Conservation (phyloP, 2,329 filamentous ascomycete species). For the Aspergillus eucalypticola region DNA sequence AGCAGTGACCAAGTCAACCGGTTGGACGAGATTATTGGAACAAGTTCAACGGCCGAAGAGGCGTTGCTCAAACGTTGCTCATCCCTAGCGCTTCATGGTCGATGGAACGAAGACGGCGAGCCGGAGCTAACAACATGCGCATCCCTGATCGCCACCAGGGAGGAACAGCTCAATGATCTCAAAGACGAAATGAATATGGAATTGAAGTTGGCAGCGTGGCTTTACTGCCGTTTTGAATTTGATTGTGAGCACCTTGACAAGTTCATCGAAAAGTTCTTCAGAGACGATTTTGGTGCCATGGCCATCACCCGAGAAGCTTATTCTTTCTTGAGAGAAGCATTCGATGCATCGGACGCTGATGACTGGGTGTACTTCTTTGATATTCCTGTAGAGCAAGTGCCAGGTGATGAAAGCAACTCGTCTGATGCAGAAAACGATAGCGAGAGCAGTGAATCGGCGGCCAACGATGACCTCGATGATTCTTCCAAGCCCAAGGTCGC, state of each 20-base stretch:
- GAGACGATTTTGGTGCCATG: constrained; percentile 33
- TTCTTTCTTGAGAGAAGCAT: constrained; percentile 23
- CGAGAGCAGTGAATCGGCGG: not conserved
- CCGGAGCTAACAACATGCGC: constrained; percentile 34
- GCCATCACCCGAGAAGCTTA: constrained; percentile 25
- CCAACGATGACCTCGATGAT: not conserved
- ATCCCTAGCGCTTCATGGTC: constrained; percentile 34
- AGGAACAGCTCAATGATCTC: constrained; percentile 26
- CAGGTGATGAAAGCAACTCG: not conserved
- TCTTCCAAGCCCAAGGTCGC: not conserved
- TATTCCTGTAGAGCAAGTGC: not conserved
- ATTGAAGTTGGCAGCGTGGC: constrained; percentile 33
- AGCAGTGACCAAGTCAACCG: constrained; percentile 36
- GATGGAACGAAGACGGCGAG: constrained; percentile 26
- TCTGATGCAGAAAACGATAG: not conserved
- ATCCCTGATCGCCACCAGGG: constrained; percentile 30
- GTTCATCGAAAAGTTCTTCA: constrained; percentile 28
- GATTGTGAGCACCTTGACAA: constrained; percentile 30
- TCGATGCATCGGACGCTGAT: constrained; percentile 16
- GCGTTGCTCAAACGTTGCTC: constrained; percentile 54
- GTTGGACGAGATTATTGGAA: constrained; percentile 50
- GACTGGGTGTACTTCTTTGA: constrained; percentile 36
- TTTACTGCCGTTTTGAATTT: constrained; percentile 27
- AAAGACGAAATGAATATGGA: constrained; percentile 23
- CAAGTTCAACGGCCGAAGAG: constrained; percentile 51